Evolutionary conservation across 441 rosid genomes (phyloP), one percentile per base, ranked within the genome.

Genomic region (Erodium trifolium): DNA sequence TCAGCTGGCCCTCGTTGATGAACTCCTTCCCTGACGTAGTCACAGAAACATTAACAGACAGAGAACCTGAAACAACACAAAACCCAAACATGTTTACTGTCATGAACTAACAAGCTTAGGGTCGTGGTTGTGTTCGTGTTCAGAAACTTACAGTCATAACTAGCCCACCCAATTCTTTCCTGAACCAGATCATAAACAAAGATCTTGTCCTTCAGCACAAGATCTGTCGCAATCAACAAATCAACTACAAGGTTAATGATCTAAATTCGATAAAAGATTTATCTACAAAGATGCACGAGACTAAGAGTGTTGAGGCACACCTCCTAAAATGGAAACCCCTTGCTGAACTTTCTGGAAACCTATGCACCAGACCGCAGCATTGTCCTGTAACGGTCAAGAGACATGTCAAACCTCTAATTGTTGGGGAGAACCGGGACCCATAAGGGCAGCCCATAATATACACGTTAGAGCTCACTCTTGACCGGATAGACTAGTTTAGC

Each of bases 361-460:
- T 14, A 90, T 82, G 84, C 98, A 92, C 99, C 99, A 92, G 82
- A 86, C 68, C 9, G 91, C 76, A 67, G 87, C 83, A 75, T 90
- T 92, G 79, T 79, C 86, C 97, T 92, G 88, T 57, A 67, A 68
- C 65, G 68, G 73, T 49, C 65, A 31, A 68, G 45, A 41, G 39
- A 53, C 5, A 53, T 29, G 35, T 72, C 51, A 66, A 64, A 67
- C 7, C 18, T 55, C 51, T 31, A 31, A 31, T 3, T 31, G 34
- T 31, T 3, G 34, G 34, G 2, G 27, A 23, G 27, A 23, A 23
- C 27, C 27, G 27, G 27, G 27, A 0, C 27, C 27, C 27, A 23
- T 23, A 23, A 23, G 27, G 27, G 27, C 27, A 23, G 27, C 27
- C 27, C 34, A 3, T 31, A 3, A 31, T 3, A 31, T 31, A 31